Evolutionary conservation across 306 rosid species (phyloP), one percentile per base, ranked within the genome.

Genomic region (Malus sylvestris): DNA sequence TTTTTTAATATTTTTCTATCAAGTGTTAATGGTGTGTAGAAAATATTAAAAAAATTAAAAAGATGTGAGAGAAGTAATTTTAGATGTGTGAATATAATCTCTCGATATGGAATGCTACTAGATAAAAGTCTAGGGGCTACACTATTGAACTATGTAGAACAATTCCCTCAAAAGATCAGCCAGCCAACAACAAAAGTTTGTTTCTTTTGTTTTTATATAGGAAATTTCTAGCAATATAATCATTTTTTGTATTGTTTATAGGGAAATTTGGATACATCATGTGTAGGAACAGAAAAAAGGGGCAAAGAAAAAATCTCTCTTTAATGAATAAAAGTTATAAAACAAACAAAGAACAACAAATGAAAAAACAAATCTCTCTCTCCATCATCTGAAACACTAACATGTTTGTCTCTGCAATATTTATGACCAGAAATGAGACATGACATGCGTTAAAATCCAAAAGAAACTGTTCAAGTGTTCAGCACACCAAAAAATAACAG

Each of bases 401-500:
- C 29, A 35, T 18, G 22, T 12, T 30, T 58, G 25, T 58, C 63
- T 58, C 63, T 58, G 63, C 67, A 23, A 27, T 61, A 61, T 68
- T 32, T 44, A 67, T 40, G 1, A 55, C n/a, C 30, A 64, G 38
- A 19, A 33, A 42, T 57, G 49, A 65, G 67, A 44, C 30, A 60
- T 29, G 73, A 46, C 58, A 29, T 57, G 15, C 77, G 70, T 51
- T 75, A 76, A 75, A 72, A 71, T 66, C 67, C 68, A 61, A 77
- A 53, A 61, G 62, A 57, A 57, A 53, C 18, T 52, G 42, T 38
- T 7, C 42, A 38, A 38, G 42, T 68, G 85, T 76, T 84, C 80
- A 74, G 55, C 71, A 69, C 71, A 23, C 71, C 18, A 59, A 59
- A 80, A 85, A 84, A 80, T 35, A 35, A 70, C 62, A 44, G 30